Evolutionary conservation across 139 green algal genomes (phyloP).

Genomic region (Tetraselmis striata): DNA sequence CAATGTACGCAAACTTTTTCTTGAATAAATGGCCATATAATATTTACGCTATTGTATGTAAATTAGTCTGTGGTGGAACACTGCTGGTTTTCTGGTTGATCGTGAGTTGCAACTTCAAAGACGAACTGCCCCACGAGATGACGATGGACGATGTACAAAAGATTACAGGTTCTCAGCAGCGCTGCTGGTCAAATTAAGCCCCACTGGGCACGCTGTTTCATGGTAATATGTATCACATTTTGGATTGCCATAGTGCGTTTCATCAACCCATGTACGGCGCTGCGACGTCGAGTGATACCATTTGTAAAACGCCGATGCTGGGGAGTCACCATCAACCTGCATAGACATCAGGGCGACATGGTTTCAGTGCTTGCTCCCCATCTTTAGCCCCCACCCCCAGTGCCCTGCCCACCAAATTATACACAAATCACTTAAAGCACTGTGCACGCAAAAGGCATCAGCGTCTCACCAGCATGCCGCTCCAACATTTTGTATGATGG

Average conservation of each 20-base stretch:
- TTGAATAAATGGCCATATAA: too few relatives aligned
- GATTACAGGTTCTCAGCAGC: too few relatives aligned
- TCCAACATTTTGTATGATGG: background rate
- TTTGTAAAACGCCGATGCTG: background rate
- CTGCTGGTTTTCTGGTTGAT: too few relatives aligned
- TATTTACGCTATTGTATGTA: too few relatives aligned
- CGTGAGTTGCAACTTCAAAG: too few relatives aligned
- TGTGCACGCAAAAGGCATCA: background rate
- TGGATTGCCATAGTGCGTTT: background rate
- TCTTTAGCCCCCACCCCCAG: background rate
- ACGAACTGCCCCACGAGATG: too few relatives aligned
- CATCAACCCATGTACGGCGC: background rate
- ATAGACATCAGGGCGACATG: background rate
- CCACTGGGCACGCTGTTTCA: background rate
- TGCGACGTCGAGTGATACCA: background rate
- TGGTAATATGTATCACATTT: background rate
- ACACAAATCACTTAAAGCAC: background rate
- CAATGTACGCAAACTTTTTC: too few relatives aligned
- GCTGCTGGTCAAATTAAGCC: background rate
- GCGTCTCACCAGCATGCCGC: background rate
- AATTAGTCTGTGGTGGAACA: too few relatives aligned
- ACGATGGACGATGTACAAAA: too few relatives aligned
- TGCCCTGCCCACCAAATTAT: background rate
- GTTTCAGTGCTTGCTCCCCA: too few relatives aligned
- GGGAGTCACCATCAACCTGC: background rate